Percentiles rank a stretch among this genome's conserved stretches.
Evolutionary conservation across 352 stramenopile genomes (phyloP).

Genomic region (Globisporangium megalacanthum): DNA sequence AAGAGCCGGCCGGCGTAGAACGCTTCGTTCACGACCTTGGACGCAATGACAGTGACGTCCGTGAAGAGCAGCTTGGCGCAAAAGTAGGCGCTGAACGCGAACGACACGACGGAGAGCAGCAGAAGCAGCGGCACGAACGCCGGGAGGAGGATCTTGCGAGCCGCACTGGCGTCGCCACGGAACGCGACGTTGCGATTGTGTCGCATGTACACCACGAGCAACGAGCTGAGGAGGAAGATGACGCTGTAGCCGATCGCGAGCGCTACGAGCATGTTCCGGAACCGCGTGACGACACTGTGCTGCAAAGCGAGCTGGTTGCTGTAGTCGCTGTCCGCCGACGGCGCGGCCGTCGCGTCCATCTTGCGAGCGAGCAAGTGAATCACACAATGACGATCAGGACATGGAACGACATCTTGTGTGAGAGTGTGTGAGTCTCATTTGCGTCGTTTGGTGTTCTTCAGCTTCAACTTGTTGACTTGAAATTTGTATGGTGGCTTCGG

Average conservation of each 20-base stretch:
- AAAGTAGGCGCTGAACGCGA: slow-evolving; percentile 28
- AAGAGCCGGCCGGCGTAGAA: slow-evolving; percentile 59
- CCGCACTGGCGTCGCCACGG: slow-evolving; percentile 40
- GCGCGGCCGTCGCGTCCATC: neutral
- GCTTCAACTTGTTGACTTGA: too few species aligned
- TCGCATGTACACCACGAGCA: slow-evolving; percentile 49
- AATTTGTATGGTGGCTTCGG: too few species aligned
- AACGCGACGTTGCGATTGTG: slow-evolving; percentile 44
- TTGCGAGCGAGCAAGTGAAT: neutral
- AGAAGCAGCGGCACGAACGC: slow-evolving; percentile 68
- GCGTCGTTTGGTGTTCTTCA: too few species aligned
- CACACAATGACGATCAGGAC: neutral
- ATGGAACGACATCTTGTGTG: neutral
- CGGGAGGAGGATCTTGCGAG: slow-evolving; percentile 58
- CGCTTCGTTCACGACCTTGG: slow-evolving; percentile 26
- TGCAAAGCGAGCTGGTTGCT: neutral
- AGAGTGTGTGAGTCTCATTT: too few species aligned
- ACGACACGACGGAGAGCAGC: slow-evolving; percentile 28
- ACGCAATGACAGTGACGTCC: slow-evolving; percentile 5
- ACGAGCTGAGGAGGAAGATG: slow-evolving; percentile 36
- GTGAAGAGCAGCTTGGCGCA: slow-evolving; percentile 13
- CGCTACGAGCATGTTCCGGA: slow-evolving; percentile 26
- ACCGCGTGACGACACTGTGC: slow-evolving; percentile 8
- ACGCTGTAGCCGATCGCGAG: slow-evolving; percentile 34
- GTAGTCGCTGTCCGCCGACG: neutral